Conservation (phyloP, 352 stramenopile genomes). For the Pythium utonaiense region DNA sequence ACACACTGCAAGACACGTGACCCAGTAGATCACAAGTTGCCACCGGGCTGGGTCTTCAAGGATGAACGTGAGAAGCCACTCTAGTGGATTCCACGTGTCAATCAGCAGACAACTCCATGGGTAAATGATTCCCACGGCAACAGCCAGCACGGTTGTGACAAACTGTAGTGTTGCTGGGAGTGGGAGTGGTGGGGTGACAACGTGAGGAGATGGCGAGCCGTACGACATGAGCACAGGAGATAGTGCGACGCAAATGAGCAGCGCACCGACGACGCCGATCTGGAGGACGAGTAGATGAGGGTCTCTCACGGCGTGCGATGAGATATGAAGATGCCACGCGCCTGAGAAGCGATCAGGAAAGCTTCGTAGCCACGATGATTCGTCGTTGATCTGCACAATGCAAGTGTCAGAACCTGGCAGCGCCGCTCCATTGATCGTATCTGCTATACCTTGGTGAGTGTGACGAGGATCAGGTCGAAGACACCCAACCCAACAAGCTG, state of each 20-base stretch:
- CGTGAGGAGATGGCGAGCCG: conserved; percentile 38
- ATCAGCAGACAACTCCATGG: conserved; percentile 69
- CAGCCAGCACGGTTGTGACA: conserved; percentile 24
- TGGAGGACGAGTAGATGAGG: conserved; percentile 53
- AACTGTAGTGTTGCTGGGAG: conserved; percentile 27
- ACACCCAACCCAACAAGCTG: conserved; percentile 50
- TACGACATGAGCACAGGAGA: conserved; percentile 43
- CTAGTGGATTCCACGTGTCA: conserved; percentile 50
- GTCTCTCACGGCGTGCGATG: conserved; percentile 21
- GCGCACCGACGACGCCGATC: conserved; percentile 44
- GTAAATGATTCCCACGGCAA: conserved; percentile 42
- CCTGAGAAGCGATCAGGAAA: conserved; percentile 1
- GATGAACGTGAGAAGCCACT: conserved; percentile 56
- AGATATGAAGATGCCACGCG: conserved; percentile 14
- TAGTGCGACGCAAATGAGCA: conserved; percentile 46
- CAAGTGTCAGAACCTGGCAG: neutral
- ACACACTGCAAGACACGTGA: conserved; percentile 41
- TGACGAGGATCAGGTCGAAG: conserved; percentile 52
- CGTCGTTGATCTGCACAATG: neutral
- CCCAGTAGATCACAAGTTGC: conserved; percentile 55
- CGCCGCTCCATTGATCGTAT: neutral
- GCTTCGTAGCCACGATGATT: neutral
- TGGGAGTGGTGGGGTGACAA: conserved; percentile 33
- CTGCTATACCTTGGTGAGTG: conserved; percentile 33
- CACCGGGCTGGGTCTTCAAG: conserved; percentile 27